Evolutionary conservation across 1,139 yeast genomes (phyloP).

Genomic region (Zygotorulaspora mrakii): DNA sequence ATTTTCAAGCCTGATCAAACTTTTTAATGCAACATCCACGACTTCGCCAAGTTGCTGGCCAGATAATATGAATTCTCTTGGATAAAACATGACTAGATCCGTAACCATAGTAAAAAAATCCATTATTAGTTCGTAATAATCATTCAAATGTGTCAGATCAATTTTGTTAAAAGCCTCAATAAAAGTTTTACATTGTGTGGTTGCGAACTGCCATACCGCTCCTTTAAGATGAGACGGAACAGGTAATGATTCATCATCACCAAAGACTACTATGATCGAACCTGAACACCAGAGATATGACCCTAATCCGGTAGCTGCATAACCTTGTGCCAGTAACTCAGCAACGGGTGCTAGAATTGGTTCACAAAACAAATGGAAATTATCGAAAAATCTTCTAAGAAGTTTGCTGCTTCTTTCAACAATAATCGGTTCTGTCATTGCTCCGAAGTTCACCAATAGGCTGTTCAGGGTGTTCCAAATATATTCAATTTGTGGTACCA

Average conservation of each 20-base stretch:
- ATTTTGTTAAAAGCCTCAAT: slow-evolving; percentile 37
- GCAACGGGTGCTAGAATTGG: slow-evolving; percentile 66
- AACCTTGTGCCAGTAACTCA: slow-evolving; percentile 60
- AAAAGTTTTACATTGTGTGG: slow-evolving; percentile 45
- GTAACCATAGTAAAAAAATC: slow-evolving; percentile 83
- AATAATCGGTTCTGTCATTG: slow-evolving; percentile 25
- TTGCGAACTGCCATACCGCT: slow-evolving; percentile 51
- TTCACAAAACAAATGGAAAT: slow-evolving; percentile 48
- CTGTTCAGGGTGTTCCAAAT: slow-evolving; percentile 28
- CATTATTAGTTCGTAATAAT: slow-evolving; percentile 68
- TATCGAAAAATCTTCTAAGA: slow-evolving; percentile 60
- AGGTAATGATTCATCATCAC: slow-evolving; percentile 49
- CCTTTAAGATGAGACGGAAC: slow-evolving; percentile 36
- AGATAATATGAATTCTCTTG: slow-evolving; percentile 57
- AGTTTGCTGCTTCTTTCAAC: slow-evolving; percentile 73
- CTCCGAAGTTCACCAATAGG: slow-evolving; percentile 27
- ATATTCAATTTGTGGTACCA: slow-evolving; percentile 28
- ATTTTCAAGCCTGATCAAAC: slow-evolving; percentile 58
- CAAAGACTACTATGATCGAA: slow-evolving; percentile 70
- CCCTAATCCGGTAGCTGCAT: slow-evolving; percentile 65
- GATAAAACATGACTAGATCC: slow-evolving; percentile 77
- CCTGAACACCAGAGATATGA: slow-evolving; percentile 93
- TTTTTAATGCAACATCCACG: slow-evolving; percentile 52
- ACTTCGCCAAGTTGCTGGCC: slow-evolving; percentile 56
- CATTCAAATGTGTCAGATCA: slow-evolving; percentile 40